Conservation (phyloP, 2,329 filamentous ascomycete species). For the Curvularia eragrostidis region DNA sequence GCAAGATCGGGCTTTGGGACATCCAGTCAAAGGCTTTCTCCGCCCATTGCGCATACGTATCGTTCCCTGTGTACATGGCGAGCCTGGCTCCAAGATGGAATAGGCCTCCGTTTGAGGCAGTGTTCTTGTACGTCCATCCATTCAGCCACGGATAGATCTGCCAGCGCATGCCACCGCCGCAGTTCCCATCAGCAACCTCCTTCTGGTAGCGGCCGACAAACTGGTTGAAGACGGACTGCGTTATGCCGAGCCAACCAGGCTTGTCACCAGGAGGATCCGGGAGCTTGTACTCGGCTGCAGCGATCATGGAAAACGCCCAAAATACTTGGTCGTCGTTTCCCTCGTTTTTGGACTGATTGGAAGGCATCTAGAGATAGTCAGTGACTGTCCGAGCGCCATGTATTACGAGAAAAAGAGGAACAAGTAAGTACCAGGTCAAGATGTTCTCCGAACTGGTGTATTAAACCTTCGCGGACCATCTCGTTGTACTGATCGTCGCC, state of each 20-base stretch:
- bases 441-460: conserved; percentile 43
- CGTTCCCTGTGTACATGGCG: conserved; percentile 48
- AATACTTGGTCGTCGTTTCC: conserved; percentile 66
- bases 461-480: conserved; percentile 61
- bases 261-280: conserved; percentile 49
- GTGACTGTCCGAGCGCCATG: not conserved
- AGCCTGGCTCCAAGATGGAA: conserved; percentile 49
- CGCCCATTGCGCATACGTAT: conserved; percentile 47
- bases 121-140: conserved; percentile 50
- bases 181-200: conserved; percentile 32
- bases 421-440: conserved; percentile 31
- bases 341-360: conserved; percentile 48
- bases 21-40: conserved; percentile 49
- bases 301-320: conserved; percentile 64
- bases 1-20: conserved; percentile 34
- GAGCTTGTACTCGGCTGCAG: conserved; percentile 61
- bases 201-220: conserved; percentile 45
- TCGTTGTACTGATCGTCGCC: conserved; percentile 75
- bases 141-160: conserved; percentile 47
- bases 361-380: conserved; percentile 36
- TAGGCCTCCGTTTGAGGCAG: conserved; percentile 48
- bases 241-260: conserved; percentile 55
- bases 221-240: conserved; percentile 50
- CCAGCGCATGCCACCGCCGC: conserved; percentile 48
- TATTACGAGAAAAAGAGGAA: not conserved